Evolutionary conservation across 2,329 filamentous ascomycete species (phyloP).

Genomic region (Bipolaris bicolor): DNA sequence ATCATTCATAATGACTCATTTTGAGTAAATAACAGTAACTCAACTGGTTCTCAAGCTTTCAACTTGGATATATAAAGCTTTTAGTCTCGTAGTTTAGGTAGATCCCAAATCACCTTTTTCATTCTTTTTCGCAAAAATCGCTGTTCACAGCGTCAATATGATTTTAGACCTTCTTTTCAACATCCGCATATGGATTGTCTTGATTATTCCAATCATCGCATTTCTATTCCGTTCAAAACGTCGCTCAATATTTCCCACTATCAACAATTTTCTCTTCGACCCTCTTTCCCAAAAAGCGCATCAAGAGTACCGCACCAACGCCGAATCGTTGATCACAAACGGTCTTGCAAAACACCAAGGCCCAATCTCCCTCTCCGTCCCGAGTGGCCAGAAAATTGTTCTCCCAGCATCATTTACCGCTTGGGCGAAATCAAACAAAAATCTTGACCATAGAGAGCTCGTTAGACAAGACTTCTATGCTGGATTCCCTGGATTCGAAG

Average conservation of each 20-base stretch:
- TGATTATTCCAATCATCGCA: not conserved
- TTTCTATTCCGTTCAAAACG: not conserved
- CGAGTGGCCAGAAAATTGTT: not conserved
- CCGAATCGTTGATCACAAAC: not conserved
- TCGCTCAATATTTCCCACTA: not conserved
- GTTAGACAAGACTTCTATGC: slow-evolving; percentile 3
- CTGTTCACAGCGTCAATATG: not conserved
- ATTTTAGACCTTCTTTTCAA: not conserved
- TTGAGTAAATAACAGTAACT: not conserved
- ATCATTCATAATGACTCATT: not conserved
- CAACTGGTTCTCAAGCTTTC: too few relatives aligned
- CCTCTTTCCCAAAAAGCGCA: not conserved
- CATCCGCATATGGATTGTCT: not conserved
- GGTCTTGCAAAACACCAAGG: not conserved
- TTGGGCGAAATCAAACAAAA: slow-evolving; percentile 1
- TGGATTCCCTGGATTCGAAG: not conserved
- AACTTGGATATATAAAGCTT: not conserved
- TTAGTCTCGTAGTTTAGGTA: not conserved
- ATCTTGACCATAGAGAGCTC: not conserved
- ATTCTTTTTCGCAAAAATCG: not conserved
- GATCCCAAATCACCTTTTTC: not conserved
- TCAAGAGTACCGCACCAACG: not conserved
- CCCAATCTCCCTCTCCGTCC: not conserved
- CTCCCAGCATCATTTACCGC: not conserved
- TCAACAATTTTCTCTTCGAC: not conserved